These are phyloP conservation scores for Eucalyptus microcorys DNA, from an alignment of 345 rosid species.

Conservation along the genomic window DNA sequence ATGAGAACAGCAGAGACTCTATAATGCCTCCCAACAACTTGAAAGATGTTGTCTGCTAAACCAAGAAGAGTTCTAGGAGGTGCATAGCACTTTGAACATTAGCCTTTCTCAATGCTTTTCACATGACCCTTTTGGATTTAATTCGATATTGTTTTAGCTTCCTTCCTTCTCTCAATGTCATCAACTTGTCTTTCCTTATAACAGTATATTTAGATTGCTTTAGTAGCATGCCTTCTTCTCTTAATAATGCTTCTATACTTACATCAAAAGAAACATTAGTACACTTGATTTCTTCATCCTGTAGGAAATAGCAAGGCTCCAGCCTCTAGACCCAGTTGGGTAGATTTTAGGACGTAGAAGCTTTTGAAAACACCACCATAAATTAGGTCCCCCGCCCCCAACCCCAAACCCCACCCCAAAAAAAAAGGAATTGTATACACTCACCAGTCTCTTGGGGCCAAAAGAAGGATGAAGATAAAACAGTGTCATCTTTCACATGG, in stretches of 20 bases:
- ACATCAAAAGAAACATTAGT: neutral
- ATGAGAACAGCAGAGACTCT: neutral
- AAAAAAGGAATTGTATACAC: neutral
- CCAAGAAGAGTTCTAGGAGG: neutral
- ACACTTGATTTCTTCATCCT: neutral
- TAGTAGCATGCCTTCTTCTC: neutral
- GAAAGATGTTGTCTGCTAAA: neutral
- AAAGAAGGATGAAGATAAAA: neutral
- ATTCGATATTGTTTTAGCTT: neutral
- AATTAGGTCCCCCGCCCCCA: too few relatives aligned
- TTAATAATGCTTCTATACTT: neutral
- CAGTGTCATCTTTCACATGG: neutral
- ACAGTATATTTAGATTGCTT: neutral
- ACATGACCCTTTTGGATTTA: neutral
- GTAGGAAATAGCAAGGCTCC: neutral
- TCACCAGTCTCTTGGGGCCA: neutral
- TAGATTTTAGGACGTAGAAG: neutral
- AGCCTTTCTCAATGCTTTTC: neutral
- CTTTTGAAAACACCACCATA: neutral
- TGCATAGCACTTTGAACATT: neutral
- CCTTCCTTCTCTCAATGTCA: neutral
- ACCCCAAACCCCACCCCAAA: too few relatives aligned
- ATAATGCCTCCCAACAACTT: neutral
- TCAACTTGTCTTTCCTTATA: neutral
- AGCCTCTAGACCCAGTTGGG: neutral